Conservation (phyloP, 352 stramenopile species). For the Phytophthora litchii region DNA sequence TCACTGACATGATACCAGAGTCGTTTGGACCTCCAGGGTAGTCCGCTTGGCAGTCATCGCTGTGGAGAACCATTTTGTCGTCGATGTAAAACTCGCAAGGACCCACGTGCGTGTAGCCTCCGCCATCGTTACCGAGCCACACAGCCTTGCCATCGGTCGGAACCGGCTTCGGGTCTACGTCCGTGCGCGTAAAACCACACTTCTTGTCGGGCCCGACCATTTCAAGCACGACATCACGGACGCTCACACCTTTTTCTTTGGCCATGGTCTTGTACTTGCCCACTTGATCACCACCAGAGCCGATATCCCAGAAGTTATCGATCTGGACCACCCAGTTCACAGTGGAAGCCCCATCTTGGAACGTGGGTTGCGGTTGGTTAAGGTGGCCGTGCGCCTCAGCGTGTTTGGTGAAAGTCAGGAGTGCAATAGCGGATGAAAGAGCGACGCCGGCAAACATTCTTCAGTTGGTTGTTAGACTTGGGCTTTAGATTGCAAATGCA, state of each 20-base stretch:
- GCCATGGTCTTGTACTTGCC: slow-evolving; percentile 21
- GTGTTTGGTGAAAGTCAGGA: neutral
- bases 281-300: slow-evolving; percentile 23
- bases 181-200: neutral
- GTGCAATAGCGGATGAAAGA: neutral
- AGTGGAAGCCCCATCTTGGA: slow-evolving; percentile 9
- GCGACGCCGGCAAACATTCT: neutral
- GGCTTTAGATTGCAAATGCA: neutral
- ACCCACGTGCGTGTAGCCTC: slow-evolving; percentile 33
- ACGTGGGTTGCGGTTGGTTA: slow-evolving; percentile 19
- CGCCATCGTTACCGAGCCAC: slow-evolving; percentile 28
- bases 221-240: slow-evolving; percentile 28
- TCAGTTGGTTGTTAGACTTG: neutral
- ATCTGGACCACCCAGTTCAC: slow-evolving; percentile 22
- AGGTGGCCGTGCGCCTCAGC: slow-evolving; percentile 23
- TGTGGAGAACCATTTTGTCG: slow-evolving; percentile 30
- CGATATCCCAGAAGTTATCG: slow-evolving; percentile 30
- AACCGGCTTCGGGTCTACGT: slow-evolving; percentile 3
- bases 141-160: slow-evolving; percentile 25
- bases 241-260: slow-evolving; percentile 20
- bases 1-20: slow-evolving; percentile 17
- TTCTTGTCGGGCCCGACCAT: slow-evolving; percentile 18
- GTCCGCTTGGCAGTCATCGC: slow-evolving; percentile 38
- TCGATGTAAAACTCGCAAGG: slow-evolving; percentile 52
- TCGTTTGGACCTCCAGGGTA: slow-evolving; percentile 17